Evolutionary conservation across 768 basidiomycete genomes (phyloP).

Genomic region (Suillus decipiens): DNA sequence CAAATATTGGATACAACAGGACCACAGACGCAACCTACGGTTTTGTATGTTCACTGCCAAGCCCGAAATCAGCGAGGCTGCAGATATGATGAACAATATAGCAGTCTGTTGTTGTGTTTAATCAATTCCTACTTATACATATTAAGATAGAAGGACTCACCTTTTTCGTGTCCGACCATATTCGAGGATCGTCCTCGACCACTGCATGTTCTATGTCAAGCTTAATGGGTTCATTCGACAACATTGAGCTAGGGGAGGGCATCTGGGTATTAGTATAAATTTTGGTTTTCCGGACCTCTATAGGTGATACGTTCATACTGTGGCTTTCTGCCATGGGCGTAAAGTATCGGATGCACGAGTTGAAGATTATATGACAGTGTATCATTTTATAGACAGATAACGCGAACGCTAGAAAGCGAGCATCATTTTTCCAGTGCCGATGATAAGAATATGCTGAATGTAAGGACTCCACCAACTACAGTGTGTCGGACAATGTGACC

Average conservation of each 20-base stretch:
- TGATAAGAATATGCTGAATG: neutral
- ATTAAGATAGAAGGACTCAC: constrained; percentile 29
- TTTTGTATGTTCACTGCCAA: constrained; percentile 28
- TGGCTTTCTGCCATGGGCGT: constrained; percentile 5
- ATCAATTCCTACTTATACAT: neutral
- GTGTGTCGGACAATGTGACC: neutral
- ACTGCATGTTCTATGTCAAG: constrained; percentile 38
- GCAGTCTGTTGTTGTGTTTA: constrained; percentile 16
- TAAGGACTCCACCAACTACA: neutral
- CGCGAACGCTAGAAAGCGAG: neutral
- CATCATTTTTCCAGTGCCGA: neutral
- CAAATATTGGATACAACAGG: neutral
- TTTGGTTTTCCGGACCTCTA: neutral
- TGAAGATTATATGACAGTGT: neutral
- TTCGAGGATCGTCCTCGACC: constrained; percentile 62
- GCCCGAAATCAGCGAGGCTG: constrained; percentile 27
- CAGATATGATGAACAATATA: constrained; percentile 28
- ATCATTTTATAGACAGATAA: neutral
- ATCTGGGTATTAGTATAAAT: neutral
- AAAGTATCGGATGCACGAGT: neutral
- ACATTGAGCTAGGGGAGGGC: neutral
- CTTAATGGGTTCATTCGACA: neutral
- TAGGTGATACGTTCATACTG: constrained; percentile 5
- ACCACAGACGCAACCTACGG: constrained; percentile 20
- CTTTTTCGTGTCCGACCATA: constrained; percentile 58